Base-by-base conservation (phyloP, 306 rosid genomes). In the Echinosophora koreensis region DNA sequence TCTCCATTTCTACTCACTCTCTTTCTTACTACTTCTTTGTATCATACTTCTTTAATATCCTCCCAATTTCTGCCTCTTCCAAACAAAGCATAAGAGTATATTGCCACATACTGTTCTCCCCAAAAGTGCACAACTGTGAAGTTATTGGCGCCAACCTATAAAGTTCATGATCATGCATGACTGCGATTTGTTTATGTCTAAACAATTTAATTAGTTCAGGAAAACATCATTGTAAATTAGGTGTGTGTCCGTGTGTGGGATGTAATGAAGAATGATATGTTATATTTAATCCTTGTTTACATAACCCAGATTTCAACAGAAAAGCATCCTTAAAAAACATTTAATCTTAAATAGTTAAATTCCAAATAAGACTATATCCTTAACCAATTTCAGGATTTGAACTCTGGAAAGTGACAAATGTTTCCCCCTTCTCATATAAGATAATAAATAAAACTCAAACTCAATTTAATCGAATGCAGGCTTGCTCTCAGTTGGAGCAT, bases 151-250 rank as follows among this genome's bases (percentile, higher is more conserved):
- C 34, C 76, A 66, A 32, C 57, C 35, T 76, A 27, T 27, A 11
- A 44, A 65, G 67, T 66, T 41, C 30, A 4, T 51, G 15, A 62
- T 39, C 44, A 18, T 74, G 27, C 34, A 35, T 74, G 27, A 50
- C 50, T 49, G 62, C 55, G 13, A 12, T 65, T 51, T 16, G 12
- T 55, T 14, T 27, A 5, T 42, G 41, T n/a, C 51, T 11, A 77
- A 37, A 59, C 72, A 59, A 50, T 66, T 58, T 73, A 35, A 66
- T 73, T 32, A 52, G 42, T 47, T 71, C 37, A 14, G 22, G 11
- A 44, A 32, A 62, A 64, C 2, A 30, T 63, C 65, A 62, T 74
- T 62, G 41, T 52, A 35, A 34, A 51, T 51, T 34, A 37, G 17
- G 44, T 50, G 28, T 3, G 6, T 49, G 54, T 49, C 17, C 5